These are phyloP conservation scores for Dimargaris cristalligena DNA, from an alignment of 192 early-diverging fungal species.

Conservation along the genomic window DNA sequence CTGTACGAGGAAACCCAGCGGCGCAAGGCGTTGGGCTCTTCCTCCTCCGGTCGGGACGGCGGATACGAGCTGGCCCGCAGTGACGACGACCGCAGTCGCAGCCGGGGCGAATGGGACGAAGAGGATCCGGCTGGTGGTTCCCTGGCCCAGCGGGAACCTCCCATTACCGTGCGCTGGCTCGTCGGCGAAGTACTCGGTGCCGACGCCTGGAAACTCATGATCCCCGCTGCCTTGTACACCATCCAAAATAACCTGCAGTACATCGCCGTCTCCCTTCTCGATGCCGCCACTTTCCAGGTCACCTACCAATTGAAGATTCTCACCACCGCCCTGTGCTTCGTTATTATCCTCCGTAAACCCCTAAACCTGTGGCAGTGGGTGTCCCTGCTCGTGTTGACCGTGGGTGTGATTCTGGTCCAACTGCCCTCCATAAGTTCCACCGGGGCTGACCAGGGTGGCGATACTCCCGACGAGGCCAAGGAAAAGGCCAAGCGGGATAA, in stretches of 20 bases:
- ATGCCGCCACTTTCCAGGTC: conserved; percentile 92
- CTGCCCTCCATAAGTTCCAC: conserved; percentile 31
- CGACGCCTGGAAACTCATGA: conserved; percentile 68
- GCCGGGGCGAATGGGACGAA: neutral
- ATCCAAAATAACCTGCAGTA: conserved; percentile 97
- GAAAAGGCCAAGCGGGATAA: conserved; percentile 11
- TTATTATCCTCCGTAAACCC: conserved; percentile 53
- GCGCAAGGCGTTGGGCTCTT: conserved; percentile 8
- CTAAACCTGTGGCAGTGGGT: conserved; percentile 67
- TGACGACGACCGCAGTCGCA: neutral
- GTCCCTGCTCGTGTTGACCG: conserved; percentile 61
- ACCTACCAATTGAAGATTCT: conserved; percentile 97
- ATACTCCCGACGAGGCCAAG: conserved; percentile 8
- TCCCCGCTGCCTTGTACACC: conserved; percentile 82
- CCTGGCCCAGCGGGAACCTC: conserved; percentile 1
- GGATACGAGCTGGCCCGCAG: neutral
- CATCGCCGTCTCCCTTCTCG: conserved; percentile 64
- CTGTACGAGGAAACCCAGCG: conserved; percentile 10
- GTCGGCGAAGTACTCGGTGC: conserved; percentile 34
- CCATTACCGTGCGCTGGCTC: conserved; percentile 7
- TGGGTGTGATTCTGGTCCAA: conserved; percentile 79
- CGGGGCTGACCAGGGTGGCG: conserved; percentile 12
- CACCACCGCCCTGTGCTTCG: conserved; percentile 86
- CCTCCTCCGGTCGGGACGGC: conserved; percentile 13
- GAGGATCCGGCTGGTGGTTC: conserved; percentile 8